Evolutionary conservation across 2,329 filamentous ascomycete genomes (phyloP), one percentile per base, ranked within the genome.

Genomic region (Claviceps monticola): DNA sequence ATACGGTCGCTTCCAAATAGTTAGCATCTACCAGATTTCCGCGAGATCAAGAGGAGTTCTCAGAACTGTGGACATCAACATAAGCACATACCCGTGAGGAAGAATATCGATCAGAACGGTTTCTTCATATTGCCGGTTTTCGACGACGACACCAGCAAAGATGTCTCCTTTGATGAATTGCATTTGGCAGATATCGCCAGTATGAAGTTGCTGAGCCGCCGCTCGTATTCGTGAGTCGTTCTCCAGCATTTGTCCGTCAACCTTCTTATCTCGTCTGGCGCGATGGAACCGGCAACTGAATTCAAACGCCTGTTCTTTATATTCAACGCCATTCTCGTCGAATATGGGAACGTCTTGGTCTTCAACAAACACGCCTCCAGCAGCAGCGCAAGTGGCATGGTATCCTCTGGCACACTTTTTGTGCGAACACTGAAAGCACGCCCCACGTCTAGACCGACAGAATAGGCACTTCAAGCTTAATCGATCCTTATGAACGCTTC

Each of bases 271-370:
- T 61, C 93, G 83, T 71, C 93, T 95, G 14, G 86, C 82, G 48
- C 93, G 81, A 66, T 98, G 93, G 69, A 95, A 95, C 54, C 90
- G 87, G 70, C 93, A 98, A 59, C 86, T 88, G 65, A 97, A 90
- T 62, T 95, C 88, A 60, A 94, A 91, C 1, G 86, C 89, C 61
- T 89, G 86, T 59, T 95, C 85, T 58, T 87, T 91, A 66, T 96
- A 96, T 65, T 96, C 89, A 1, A 83, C 88, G 6, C 89, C 89
- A 62, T 96, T 89, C 59, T 95, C 88, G 49, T 84, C 87, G 64
- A 90, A 91, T 2, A 94, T 86, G 0, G 88, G 86, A 34, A 95
- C 83, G 38, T 88, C 81, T 34, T 87, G 87, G 60, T 88, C 81
- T 64, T 98, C 91, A 48, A 96, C 83, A 63, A 95, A 86, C 2